phyloP scores from a whole-genome alignment of 2,329 filamentous ascomycete species.

The Botrytis pseudocinerea region DNA sequence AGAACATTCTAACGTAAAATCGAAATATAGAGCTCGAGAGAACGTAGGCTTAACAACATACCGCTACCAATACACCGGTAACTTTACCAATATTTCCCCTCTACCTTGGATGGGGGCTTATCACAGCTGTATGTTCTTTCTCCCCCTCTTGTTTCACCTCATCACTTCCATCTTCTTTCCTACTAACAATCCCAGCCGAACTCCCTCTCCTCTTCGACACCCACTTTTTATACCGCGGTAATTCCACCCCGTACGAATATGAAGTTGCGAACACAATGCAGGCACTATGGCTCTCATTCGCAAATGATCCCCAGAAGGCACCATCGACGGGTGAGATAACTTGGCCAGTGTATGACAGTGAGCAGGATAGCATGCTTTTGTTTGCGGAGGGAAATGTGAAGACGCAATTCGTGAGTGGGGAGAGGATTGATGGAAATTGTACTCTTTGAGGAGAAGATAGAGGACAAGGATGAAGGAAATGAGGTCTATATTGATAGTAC shows the following conservation, averaged over 20 bases:
- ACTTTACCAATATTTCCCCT: conserved; percentile 41
- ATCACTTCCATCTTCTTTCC: not conserved
- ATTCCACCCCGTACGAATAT: conserved; percentile 11
- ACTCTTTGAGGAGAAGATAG: not conserved
- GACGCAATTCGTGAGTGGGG: not conserved
- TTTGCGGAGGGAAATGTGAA: not conserved
- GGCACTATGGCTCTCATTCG: conserved; percentile 13
- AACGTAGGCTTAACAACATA: conserved; percentile 27
- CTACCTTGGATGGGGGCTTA: conserved; percentile 38
- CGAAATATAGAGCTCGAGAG: conserved; percentile 12
- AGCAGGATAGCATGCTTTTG: not conserved
- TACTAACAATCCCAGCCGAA: not conserved
- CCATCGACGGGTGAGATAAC: not conserved
- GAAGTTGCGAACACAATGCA: not conserved
- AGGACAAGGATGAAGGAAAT: not conserved
- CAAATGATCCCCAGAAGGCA: not conserved
- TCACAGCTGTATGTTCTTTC: conserved; percentile 28
- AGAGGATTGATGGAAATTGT: conserved; percentile 8
- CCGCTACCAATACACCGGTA: conserved; percentile 41
- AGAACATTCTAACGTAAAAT: not conserved
- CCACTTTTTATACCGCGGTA: not conserved
- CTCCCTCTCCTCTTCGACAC: conserved; percentile 25
- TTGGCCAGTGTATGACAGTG: not conserved
- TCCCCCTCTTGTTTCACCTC: too few relatives aligned
- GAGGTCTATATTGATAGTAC: not conserved